Percentiles rank a stretch among this genome's conserved stretches.
Conservation (phyloP, 2,329 filamentous ascomycete genomes). For the Sporothrix inflata region DNA sequence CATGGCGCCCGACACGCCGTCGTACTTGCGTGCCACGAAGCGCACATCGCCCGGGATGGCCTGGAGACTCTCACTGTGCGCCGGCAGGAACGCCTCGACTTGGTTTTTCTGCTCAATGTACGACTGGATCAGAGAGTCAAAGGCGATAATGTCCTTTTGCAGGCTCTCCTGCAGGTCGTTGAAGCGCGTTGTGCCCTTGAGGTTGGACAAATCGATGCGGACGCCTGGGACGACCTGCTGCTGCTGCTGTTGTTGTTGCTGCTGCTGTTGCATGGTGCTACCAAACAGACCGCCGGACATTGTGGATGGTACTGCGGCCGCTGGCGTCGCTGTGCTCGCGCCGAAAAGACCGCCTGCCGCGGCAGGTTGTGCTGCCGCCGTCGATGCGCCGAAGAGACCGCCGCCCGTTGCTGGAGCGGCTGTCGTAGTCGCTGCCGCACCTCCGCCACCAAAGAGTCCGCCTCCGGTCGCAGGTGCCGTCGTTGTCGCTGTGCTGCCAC, state of each 20-base stretch:
- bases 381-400: conserved; percentile 40
- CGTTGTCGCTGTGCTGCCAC: conserved; percentile 1
- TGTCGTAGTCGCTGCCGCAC: not conserved
- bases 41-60: conserved; percentile 49
- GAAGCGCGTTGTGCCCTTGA: conserved; percentile 87
- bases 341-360: conserved; percentile 36
- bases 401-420: not conserved
- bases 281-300: conserved; percentile 28
- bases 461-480: not conserved
- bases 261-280: conserved; percentile 40
- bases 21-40: conserved; percentile 51
- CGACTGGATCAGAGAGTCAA: conserved; percentile 78
- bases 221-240: conserved; percentile 69
- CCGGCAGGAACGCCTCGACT: conserved; percentile 68
- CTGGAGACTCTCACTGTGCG: conserved; percentile 49
- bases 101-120: conserved; percentile 80
- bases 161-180: conserved; percentile 84
- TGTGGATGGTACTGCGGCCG: conserved; percentile 15
- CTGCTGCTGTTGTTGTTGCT: conserved; percentile 51
- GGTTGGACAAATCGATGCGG: conserved; percentile 75
- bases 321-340: conserved; percentile 25
- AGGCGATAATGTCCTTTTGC: conserved; percentile 73
- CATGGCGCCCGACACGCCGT: conserved; percentile 48
- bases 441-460: conserved; percentile 21
- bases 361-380: conserved; percentile 31